A percentile compares a stretch with the other conserved stretches of the same genome.
Evolutionary conservation across 306 rosid genomes (phyloP).

Genomic region (Potentilla sterilis): DNA sequence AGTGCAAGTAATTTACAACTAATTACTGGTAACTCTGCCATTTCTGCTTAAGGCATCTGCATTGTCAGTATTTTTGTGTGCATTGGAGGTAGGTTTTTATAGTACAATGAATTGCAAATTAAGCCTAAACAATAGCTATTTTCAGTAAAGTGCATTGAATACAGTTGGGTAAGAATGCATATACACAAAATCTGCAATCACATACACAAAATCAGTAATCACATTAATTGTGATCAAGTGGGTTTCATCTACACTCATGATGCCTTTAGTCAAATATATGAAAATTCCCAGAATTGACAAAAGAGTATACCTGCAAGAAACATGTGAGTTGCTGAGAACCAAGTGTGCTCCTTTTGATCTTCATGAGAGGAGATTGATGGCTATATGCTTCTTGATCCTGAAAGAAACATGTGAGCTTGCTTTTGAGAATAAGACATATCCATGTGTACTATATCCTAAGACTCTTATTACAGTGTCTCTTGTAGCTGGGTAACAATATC

Average conservation of each 20-base stretch:
- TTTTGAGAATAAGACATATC: background rate
- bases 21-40: background rate
- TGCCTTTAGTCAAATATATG: slow-evolving; percentile 7
- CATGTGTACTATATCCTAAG: background rate
- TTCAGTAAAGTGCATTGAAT: background rate
- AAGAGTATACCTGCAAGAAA: slow-evolving; percentile 7
- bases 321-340: slow-evolving; percentile 2
- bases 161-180: background rate
- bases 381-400: slow-evolving; percentile 4
- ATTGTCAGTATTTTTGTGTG: slow-evolving; percentile 6
- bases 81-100: background rate
- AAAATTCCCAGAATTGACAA: background rate
- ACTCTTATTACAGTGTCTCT: background rate
- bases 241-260: slow-evolving; percentile 14
- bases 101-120: background rate
- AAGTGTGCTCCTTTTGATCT: background rate
- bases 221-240: background rate
- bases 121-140: background rate
- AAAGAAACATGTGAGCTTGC: slow-evolving; percentile 14
- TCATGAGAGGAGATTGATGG: background rate
- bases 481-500: background rate
- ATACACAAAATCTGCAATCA: background rate
- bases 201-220: background rate
- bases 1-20: background rate
- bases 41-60: slow-evolving; percentile 15